These are phyloP conservation scores for Bremia lactucae DNA, from an alignment of 352 stramenopile species.

Conservation along the genomic window DNA sequence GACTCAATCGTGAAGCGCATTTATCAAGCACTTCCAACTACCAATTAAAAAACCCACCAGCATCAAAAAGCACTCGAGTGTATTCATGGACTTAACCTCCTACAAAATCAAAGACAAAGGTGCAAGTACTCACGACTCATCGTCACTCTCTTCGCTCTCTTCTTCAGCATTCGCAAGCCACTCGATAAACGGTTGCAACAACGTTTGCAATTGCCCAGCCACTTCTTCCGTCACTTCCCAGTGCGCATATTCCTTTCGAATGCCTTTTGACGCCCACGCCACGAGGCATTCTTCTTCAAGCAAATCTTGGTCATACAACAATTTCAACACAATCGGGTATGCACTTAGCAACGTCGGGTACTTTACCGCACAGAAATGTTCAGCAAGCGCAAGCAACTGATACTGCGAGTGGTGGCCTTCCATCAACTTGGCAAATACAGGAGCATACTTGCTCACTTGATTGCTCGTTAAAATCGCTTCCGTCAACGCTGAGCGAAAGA, in stretches of 20 bases:
- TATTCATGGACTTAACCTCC: neutral
- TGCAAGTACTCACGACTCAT: too few relatives aligned
- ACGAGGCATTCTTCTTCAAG: conserved; percentile 93
- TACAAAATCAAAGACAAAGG: neutral
- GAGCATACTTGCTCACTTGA: conserved; percentile 80
- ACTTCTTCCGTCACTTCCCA: conserved; percentile 85
- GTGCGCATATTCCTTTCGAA: conserved; percentile 74
- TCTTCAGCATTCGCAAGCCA: conserved; percentile 96
- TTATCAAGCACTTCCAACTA: neutral
- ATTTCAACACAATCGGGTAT: conserved; percentile 94
- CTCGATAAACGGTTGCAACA: conserved; percentile 91
- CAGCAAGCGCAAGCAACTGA: conserved; percentile 87
- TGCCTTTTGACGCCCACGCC: conserved; percentile 78
- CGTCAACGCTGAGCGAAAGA: conserved; percentile 85
- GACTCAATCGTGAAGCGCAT: conserved; percentile 9
- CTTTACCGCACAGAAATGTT: conserved; percentile 87
- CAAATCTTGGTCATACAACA: conserved; percentile 94
- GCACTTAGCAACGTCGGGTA: conserved; percentile 57
- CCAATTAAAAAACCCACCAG: neutral
- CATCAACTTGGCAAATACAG: conserved; percentile 78
- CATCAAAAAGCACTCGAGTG: neutral
- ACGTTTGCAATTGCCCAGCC: conserved; percentile 68
- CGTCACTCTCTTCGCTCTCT: conserved; percentile 62
- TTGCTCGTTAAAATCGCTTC: conserved; percentile 87
- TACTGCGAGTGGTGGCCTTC: conserved; percentile 85